Evolutionary conservation across 352 stramenopile genomes (phyloP).

Genomic region (Stramenopiles sp.): DNA sequence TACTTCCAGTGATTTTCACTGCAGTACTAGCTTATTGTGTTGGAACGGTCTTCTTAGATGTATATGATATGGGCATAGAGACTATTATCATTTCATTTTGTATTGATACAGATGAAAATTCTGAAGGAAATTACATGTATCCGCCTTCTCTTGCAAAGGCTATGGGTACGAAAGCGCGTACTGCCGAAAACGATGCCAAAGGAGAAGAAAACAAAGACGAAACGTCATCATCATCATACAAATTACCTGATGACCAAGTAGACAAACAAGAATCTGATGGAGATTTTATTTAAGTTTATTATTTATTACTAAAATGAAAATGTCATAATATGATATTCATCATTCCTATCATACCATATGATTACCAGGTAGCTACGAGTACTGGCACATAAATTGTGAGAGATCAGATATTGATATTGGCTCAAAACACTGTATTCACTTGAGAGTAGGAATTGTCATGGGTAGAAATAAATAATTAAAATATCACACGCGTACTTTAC

Average conservation of each 20-base stretch:
- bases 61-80: constrained; percentile 82
- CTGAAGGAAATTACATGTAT: constrained; percentile 17
- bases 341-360: too few species aligned
- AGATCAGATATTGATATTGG: too few species aligned
- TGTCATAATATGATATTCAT: too few species aligned
- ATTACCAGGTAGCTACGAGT: too few species aligned
- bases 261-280: neutral
- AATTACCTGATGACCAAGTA: neutral
- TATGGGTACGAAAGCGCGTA: neutral
- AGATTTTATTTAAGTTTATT: neutral
- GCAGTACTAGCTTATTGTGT: constrained; percentile 74
- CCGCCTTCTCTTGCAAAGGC: neutral
- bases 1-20: constrained; percentile 63
- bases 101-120: constrained; percentile 58
- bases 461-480: too few species aligned
- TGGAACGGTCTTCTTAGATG: constrained; percentile 66
- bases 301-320: neutral
- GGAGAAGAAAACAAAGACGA: neutral
- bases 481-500: too few species aligned
- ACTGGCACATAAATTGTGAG: too few species aligned
- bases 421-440: too few species aligned
- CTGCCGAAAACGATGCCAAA: neutral
- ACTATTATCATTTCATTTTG: constrained; percentile 87
- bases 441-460: too few species aligned
- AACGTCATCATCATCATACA: neutral